Evolutionary conservation across 2,329 filamentous ascomycete genomes (phyloP).

Genomic region (Epichloe festucae): DNA sequence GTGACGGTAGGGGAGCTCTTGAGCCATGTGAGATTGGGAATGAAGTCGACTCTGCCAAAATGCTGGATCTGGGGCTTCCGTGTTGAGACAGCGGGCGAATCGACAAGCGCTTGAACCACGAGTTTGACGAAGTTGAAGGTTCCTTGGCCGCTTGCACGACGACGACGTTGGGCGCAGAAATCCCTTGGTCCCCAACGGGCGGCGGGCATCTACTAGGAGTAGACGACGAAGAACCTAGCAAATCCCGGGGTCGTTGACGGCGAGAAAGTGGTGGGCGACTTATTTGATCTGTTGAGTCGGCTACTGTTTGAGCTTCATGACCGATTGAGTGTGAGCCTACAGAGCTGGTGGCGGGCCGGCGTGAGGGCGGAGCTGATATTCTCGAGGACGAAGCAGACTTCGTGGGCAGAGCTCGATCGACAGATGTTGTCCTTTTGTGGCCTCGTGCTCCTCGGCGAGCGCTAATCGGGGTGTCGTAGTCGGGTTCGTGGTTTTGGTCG

Average conservation of each 20-base stretch:
- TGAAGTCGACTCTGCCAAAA: slow-evolving; percentile 52
- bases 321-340: not conserved
- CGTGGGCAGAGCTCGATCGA: slow-evolving; percentile 20
- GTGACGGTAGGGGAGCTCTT: slow-evolving; percentile 46
- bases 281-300: slow-evolving; percentile 17
- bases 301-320: slow-evolving; percentile 10
- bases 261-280: slow-evolving; percentile 24
- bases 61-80: slow-evolving; percentile 50
- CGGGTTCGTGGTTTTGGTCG: slow-evolving; percentile 22
- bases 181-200: slow-evolving; percentile 14
- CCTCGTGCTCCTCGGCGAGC: slow-evolving; percentile 6
- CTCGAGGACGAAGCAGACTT: slow-evolving; percentile 1
- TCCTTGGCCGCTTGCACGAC: slow-evolving; percentile 36
- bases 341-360: slow-evolving; percentile 5
- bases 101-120: slow-evolving; percentile 63
- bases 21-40: slow-evolving; percentile 55
- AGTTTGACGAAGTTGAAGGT: slow-evolving; percentile 48
- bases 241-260: slow-evolving; percentile 23
- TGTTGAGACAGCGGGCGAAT: slow-evolving; percentile 51
- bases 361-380: slow-evolving; percentile 2
- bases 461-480: slow-evolving; percentile 12
- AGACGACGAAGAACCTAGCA: slow-evolving; percentile 29
- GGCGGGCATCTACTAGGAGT: slow-evolving; percentile 29
- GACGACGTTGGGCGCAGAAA: slow-evolving; percentile 3
- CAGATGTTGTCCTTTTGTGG: slow-evolving; percentile 19